phyloP scores from a whole-genome alignment of 2,329 filamentous ascomycete genomes.

The Monilinia aucupariae region DNA sequence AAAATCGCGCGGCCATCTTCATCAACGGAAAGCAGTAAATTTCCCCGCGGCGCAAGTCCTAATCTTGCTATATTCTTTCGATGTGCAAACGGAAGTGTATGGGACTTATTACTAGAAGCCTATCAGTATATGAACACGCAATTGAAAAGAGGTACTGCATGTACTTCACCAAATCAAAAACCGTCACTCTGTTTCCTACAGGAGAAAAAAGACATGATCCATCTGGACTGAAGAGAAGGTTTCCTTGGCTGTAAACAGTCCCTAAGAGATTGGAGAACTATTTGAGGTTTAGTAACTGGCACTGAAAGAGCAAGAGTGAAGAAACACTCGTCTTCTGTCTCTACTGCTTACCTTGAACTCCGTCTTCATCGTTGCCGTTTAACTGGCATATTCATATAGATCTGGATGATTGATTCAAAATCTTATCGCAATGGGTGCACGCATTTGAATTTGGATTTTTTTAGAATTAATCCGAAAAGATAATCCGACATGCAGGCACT shows the following conservation, averaged over 20 bases:
- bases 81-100: conserved; percentile 84
- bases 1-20: conserved; percentile 91
- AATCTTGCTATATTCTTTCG: conserved; percentile 87
- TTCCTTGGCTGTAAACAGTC: conserved; percentile 97
- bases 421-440: conserved; percentile 14
- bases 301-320: background rate
- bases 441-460: conserved; percentile 12
- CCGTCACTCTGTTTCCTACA: conserved; percentile 89
- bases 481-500: conserved; percentile 14
- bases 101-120: conserved; percentile 67
- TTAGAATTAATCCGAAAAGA: conserved; percentile 17
- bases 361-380: conserved; percentile 76
- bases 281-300: conserved; percentile 28
- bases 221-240: conserved; percentile 92
- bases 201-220: conserved; percentile 93
- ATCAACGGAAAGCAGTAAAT: conserved; percentile 87
- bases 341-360: conserved; percentile 75
- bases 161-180: conserved; percentile 96
- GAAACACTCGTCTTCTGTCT: too few species aligned
- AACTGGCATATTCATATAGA: conserved; percentile 24
- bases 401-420: background rate
- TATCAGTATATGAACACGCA: background rate
- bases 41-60: conserved; percentile 82
- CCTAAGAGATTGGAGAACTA: conserved; percentile 98
- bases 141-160: conserved; percentile 4